phyloP scores from a whole-genome alignment of 768 basidiomycete genomes.

The Russula dissimulans region DNA sequence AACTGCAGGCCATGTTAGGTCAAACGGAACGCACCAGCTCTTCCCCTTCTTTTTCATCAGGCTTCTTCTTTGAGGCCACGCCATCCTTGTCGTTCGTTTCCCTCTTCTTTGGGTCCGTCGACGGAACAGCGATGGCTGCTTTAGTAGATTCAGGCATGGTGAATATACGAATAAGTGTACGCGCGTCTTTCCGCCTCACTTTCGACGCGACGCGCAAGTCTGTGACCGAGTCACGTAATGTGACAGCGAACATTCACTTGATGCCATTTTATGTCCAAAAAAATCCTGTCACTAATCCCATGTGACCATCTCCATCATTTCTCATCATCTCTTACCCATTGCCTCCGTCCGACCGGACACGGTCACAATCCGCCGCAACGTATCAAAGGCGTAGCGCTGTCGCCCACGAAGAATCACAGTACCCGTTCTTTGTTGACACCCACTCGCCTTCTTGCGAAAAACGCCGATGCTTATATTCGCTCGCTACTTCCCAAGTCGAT shows the following conservation, averaged over 20 bases:
- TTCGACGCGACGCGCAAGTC: conserved; percentile 17
- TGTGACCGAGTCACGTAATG: conserved; percentile 8
- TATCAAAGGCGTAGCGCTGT: neutral
- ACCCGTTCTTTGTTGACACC: neutral
- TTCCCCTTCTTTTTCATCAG: conserved; percentile 44
- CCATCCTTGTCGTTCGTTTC: conserved; percentile 43
- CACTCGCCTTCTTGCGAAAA: neutral
- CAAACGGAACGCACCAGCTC: conserved; percentile 57
- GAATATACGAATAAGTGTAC: conserved; percentile 3
- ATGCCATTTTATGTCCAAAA: too few species aligned
- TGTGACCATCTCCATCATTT: neutral
- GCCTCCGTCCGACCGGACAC: neutral
- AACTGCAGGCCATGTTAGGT: neutral
- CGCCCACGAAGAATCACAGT: neutral
- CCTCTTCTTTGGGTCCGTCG: conserved; percentile 72
- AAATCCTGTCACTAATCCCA: too few species aligned
- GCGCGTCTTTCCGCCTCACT: neutral
- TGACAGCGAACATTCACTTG: neutral
- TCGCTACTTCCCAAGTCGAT: neutral
- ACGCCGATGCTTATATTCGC: conserved; percentile 1
- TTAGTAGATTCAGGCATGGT: conserved; percentile 52
- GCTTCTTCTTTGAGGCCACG: conserved; percentile 28
- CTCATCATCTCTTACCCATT: neutral
- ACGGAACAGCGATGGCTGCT: conserved; percentile 51
- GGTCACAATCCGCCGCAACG: neutral